phyloP scores from a whole-genome alignment of 2,329 filamentous ascomycete genomes.

The Clarireedia hainanense region DNA sequence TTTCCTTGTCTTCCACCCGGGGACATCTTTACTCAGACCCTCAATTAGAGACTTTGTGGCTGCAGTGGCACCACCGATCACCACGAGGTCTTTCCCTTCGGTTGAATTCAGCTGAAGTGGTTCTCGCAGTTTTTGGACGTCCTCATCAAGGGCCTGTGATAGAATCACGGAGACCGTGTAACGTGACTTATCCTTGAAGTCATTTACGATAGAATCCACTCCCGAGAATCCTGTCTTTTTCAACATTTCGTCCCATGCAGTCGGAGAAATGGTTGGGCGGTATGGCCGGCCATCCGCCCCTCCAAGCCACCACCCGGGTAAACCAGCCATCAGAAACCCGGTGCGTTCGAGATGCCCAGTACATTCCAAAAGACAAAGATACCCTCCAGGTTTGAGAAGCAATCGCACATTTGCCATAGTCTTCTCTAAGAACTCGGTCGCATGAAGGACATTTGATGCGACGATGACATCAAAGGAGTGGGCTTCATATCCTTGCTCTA shows the following conservation, averaged over 20 bases:
- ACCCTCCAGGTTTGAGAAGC: conserved; percentile 18
- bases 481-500: conserved; percentile 2
- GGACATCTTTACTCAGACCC: background rate
- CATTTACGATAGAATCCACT: conserved; percentile 5
- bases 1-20: background rate
- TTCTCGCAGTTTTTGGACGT: conserved; percentile 5
- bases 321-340: background rate
- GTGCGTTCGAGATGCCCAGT: background rate
- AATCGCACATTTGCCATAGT: conserved; percentile 16
- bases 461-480: conserved; percentile 17
- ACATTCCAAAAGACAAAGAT: conserved; percentile 11
- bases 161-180: conserved; percentile 1
- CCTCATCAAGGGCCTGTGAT: conserved; percentile 11
- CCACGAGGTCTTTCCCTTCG: background rate
- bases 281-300: conserved; percentile 22
- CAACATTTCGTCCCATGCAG: conserved; percentile 9
- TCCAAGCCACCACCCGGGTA: conserved; percentile 4
- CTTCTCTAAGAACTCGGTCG: conserved; percentile 13
- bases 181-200: background rate
- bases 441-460: conserved; percentile 23
- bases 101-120: background rate
- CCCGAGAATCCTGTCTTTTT: conserved; percentile 8
- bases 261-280: conserved; percentile 12
- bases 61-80: background rate
- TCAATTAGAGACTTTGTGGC: background rate